Evolutionary conservation across 2,329 filamentous ascomycete genomes (phyloP), one percentile per base, ranked within the genome.

Genomic region (Fusarium sp.): DNA sequence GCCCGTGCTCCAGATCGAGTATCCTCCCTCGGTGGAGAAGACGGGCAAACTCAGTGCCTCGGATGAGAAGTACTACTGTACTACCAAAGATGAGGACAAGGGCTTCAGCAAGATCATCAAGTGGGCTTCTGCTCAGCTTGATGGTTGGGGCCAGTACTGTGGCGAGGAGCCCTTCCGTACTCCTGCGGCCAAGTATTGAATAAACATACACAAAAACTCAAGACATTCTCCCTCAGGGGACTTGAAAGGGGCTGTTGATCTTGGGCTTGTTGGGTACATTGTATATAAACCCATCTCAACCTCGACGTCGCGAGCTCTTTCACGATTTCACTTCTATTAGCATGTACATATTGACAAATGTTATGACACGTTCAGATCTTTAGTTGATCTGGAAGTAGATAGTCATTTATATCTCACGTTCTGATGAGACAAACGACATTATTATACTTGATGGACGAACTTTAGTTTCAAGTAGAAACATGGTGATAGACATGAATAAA

Each of bases 1-100:
- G 62, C 77, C 77, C 31, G 76, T 79, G 11, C 72, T 79, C 33
- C 76, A 78, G 69, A 77, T 79, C 49, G 77, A 79, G 71, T 79
- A 79, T 34, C 77, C 77, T 18, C 72, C 67, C 7, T 78, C 76
- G 23, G 68, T 73, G 10, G 67, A 71, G 51, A 57, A 68, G 50
- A 67, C 58, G 5, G 72, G 72, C n/a, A 58, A 64, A 20, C 58
- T 78, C 33, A 75, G 73, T 50, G 50, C 65, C 4, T 67, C 65
- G 4, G 75, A 78, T 44, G 64, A 70, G 18, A 51, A 61, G 16
- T 75, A 70, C 61, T 78, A 75, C 67, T 78, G 76, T 42, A 53
- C 58, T 5, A 33, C 63, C 7, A 58, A 72, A 27, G 60, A 65
- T 1, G 75, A 75, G 46, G 76, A 78, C 53, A 65, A 73, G 56